These are phyloP conservation scores for Ustilago loliicola DNA, from an alignment of 1,284 basidiomycete species.

Conservation along the genomic window DNA sequence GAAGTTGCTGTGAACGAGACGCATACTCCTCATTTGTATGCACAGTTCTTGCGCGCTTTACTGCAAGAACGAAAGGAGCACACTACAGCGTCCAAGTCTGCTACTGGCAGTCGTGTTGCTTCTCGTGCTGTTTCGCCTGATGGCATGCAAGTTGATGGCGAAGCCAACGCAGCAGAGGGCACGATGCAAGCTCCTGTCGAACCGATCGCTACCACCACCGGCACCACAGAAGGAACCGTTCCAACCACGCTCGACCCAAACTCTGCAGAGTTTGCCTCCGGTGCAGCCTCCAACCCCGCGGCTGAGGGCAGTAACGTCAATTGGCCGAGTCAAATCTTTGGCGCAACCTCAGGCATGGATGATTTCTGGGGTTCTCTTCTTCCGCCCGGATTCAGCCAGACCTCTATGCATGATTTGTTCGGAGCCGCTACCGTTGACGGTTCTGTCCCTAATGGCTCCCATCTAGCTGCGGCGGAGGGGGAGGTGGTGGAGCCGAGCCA, in stretches of 20 bases:
- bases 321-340: constrained; percentile 40
- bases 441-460: constrained; percentile 10
- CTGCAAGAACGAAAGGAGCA: constrained; percentile 62
- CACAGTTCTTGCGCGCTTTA: constrained; percentile 61
- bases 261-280: constrained; percentile 6
- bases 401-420: constrained; percentile 52
- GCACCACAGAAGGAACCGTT: constrained; percentile 5
- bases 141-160: constrained; percentile 14
- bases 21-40: constrained; percentile 66
- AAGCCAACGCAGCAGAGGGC: not conserved
- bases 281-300: not conserved
- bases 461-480: constrained; percentile 10
- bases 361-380: constrained; percentile 62
- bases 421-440: constrained; percentile 27
- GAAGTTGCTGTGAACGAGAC: constrained; percentile 64
- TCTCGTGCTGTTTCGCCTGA: constrained; percentile 47
- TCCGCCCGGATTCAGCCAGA: constrained; percentile 57
- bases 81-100: constrained; percentile 43
- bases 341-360: constrained; percentile 47
- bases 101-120: constrained; percentile 42
- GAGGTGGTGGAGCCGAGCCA: constrained; percentile 22
- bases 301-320: constrained; percentile 29
- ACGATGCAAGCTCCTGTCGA: not conserved
- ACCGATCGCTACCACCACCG: not conserved
- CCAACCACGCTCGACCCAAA: constrained; percentile 16